phyloP scores from a whole-genome alignment of 139 green algal genomes.

The Chara braunii region DNA sequence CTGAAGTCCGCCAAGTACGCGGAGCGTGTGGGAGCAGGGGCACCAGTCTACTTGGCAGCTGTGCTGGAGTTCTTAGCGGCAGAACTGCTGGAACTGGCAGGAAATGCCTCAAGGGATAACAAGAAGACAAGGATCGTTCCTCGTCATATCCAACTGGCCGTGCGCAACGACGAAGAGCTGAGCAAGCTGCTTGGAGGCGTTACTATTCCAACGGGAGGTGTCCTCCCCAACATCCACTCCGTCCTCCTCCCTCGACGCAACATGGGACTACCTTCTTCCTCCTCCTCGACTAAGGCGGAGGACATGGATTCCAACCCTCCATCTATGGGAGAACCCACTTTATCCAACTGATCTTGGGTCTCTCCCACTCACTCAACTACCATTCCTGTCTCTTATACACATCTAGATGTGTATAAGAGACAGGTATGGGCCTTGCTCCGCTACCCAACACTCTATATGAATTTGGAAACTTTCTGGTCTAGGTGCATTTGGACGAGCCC shows the following conservation, averaged over 20 bases:
- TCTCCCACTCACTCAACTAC: constrained; percentile 55
- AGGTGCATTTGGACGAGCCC: too few species aligned
- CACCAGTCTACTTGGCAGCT: constrained; percentile 67
- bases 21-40: constrained; percentile 55
- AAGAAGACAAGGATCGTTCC: constrained; percentile 71
- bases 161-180: constrained; percentile 92
- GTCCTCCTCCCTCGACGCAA: constrained; percentile 73
- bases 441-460: too few species aligned
- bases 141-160: constrained; percentile 79
- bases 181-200: constrained; percentile 72
- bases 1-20: constrained; percentile 79
- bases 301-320: too few species aligned
- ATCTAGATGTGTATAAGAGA: too few species aligned
- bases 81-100: constrained; percentile 68
- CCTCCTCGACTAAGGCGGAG: too few species aligned
- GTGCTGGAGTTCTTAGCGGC: constrained; percentile 78
- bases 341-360: too few species aligned
- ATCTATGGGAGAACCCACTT: too few species aligned
- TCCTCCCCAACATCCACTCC: constrained; percentile 78
- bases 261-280: too few species aligned
- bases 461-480: too few species aligned
- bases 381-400: too few species aligned
- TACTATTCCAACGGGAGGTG: constrained; percentile 64
- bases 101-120: constrained; percentile 68
- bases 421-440: too few species aligned